These are phyloP conservation scores for Cicer judaicum DNA, from an alignment of 306 rosid species.

Conservation along the genomic window DNA sequence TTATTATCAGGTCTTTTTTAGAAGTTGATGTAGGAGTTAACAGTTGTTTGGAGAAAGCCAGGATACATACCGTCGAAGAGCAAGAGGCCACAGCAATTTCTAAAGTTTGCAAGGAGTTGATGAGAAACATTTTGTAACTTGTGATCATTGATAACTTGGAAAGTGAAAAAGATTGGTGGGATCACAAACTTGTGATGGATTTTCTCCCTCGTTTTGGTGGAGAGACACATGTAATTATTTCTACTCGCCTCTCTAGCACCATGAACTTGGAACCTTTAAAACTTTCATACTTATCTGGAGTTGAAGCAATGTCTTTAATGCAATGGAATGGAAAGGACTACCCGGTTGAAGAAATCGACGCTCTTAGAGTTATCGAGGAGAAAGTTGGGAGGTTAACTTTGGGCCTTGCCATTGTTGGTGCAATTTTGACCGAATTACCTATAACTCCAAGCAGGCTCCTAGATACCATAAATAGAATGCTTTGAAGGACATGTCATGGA, in stretches of 20 bases:
- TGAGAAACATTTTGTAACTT: conserved; percentile 83
- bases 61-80: conserved; percentile 72
- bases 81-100: conserved; percentile 80
- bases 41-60: conserved; percentile 61
- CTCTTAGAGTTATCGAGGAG: conserved; percentile 79
- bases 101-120: conserved; percentile 81
- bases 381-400: conserved; percentile 76
- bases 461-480: conserved; percentile 89
- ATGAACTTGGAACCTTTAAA: conserved; percentile 88
- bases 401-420: conserved; percentile 80
- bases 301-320: conserved; percentile 86
- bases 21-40: conserved; percentile 80
- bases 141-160: conserved; percentile 87
- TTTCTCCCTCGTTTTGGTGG: conserved; percentile 96
- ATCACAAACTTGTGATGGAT: conserved; percentile 88
- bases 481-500: conserved; percentile 78
- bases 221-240: conserved; percentile 79
- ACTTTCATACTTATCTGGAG: conserved; percentile 81
- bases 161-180: conserved; percentile 97
- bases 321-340: conserved; percentile 63
- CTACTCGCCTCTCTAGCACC: conserved; percentile 76
- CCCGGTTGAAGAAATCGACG: conserved; percentile 73
- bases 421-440: conserved; percentile 83
- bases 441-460: conserved; percentile 83
- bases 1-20: conserved; percentile 74